Evolutionary conservation across 495 filamentous ascomycete species (phyloP).

Genomic region (Hyaloscypha finlandica): DNA sequence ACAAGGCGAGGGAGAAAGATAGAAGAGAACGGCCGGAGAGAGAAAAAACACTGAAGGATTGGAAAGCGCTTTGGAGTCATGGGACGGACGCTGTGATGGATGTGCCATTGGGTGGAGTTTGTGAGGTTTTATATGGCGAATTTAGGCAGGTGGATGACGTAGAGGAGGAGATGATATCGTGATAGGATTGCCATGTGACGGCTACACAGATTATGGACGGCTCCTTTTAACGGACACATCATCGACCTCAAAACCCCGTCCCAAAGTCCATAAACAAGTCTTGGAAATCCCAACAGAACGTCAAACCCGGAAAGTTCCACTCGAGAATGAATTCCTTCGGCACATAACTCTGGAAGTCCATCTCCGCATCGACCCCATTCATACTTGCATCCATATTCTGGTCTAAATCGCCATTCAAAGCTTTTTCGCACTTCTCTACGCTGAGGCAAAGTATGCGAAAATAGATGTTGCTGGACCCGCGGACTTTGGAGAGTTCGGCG

Average conservation of each 20-base stretch:
- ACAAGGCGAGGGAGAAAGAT: slow-evolving; percentile 50
- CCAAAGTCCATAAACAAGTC: slow-evolving; percentile 30
- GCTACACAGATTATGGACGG: background rate
- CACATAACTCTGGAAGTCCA: slow-evolving; percentile 52
- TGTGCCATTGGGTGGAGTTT: slow-evolving; percentile 94
- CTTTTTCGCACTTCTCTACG: slow-evolving; percentile 50
- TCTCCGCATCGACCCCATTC: slow-evolving; percentile 47
- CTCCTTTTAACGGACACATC: background rate
- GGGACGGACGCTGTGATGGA: slow-evolving; percentile 98
- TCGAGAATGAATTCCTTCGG: slow-evolving; percentile 54
- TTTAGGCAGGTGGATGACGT: slow-evolving; percentile 41
- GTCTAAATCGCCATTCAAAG: slow-evolving; percentile 37
- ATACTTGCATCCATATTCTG: background rate
- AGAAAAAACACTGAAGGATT: slow-evolving; percentile 48
- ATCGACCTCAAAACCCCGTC: background rate
- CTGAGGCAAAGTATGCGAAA: slow-evolving; percentile 38
- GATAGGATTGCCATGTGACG: background rate
- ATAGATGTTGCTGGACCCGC: slow-evolving; percentile 43
- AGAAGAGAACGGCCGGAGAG: slow-evolving; percentile 22
- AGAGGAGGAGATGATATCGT: slow-evolving; percentile 26
- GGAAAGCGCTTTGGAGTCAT: slow-evolving; percentile 81
- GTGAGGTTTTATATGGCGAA: slow-evolving; percentile 80
- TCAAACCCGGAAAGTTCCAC: slow-evolving; percentile 56
- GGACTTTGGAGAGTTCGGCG: slow-evolving; percentile 43
- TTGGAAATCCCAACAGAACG: slow-evolving; percentile 44